These are phyloP conservation scores for Cynara cardunculus DNA, from an alignment of 129 eudicot genomes.

Conservation along the genomic window DNA sequence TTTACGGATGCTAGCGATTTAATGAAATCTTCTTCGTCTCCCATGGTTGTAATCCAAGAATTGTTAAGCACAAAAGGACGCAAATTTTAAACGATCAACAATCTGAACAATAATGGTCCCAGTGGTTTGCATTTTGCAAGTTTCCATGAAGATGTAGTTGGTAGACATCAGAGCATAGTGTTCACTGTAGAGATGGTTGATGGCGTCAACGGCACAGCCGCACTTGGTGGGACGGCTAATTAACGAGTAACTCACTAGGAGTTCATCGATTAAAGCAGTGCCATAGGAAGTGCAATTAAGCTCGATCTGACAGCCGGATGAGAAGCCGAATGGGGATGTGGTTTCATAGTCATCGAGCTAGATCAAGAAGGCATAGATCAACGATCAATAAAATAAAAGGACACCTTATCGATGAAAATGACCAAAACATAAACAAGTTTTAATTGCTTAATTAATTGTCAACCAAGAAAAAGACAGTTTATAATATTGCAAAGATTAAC, in stretches of 20 bases:
- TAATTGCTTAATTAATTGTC: not conserved
- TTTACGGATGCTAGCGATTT: too few species aligned
- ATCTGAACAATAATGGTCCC: too few species aligned
- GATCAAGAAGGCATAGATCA: too few species aligned
- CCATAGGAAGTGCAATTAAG: conserved; percentile 40
- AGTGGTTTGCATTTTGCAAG: conserved; percentile 27
- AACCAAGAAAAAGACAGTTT: not conserved
- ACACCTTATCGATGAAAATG: too few species aligned
- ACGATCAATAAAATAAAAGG: too few species aligned
- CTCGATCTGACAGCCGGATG: conserved; percentile 42
- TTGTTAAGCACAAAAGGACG: too few species aligned
- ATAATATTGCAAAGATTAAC: not conserved
- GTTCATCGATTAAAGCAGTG: conserved; percentile 26
- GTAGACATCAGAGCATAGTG: conserved; percentile 39
- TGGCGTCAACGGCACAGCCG: conserved; percentile 30
- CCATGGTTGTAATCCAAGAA: too few species aligned
- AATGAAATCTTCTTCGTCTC: too few species aligned
- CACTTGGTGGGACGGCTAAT: conserved; percentile 41
- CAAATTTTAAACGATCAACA: too few species aligned
- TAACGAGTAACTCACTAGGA: conserved; percentile 23
- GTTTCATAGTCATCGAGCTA: too few species aligned
- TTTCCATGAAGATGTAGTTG: conserved; percentile 40
- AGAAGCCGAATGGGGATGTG: conserved; percentile 45
- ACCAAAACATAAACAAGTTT: too few species aligned
- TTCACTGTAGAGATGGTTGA: conserved; percentile 23